A percentile compares a stretch with the other conserved stretches of the same genome.
These are phyloP conservation scores for Paraphaeosphaeria sporulosa DNA, from an alignment of 2,329 filamentous ascomycete genomes.

Conservation along the genomic window DNA sequence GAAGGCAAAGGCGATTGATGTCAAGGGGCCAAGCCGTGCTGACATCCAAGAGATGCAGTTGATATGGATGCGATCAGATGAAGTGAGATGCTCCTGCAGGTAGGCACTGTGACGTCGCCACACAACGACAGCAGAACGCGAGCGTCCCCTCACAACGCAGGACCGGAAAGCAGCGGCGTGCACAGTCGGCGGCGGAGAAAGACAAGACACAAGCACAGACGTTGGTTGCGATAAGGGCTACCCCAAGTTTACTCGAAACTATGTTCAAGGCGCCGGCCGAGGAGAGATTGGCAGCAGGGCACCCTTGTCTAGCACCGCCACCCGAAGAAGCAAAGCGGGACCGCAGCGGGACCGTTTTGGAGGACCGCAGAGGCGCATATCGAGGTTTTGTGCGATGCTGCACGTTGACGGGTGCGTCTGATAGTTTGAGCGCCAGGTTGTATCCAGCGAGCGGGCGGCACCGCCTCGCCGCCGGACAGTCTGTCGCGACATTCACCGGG, in stretches of 20 bases:
- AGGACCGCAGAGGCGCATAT: neutral
- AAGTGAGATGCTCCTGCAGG: neutral
- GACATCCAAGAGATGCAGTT: constrained; percentile 6
- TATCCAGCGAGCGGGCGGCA: neutral
- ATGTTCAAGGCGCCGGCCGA: constrained; percentile 4
- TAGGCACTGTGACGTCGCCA: neutral
- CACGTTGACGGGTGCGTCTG: neutral
- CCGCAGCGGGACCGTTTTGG: constrained; percentile 10
- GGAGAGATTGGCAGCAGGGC: constrained; percentile 3
- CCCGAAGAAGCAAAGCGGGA: constrained; percentile 11
- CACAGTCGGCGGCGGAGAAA: constrained; percentile 3
- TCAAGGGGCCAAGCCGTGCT: constrained; percentile 2
- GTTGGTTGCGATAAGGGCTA: constrained; percentile 5
- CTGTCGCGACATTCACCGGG: neutral
- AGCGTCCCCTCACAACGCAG: neutral
- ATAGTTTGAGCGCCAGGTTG: neutral
- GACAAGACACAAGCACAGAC: constrained; percentile 1
- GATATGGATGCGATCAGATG: neutral
- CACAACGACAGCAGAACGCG: neutral
- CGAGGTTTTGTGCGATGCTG: constrained; percentile 7
- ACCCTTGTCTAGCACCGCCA: neutral
- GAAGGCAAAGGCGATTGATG: neutral
- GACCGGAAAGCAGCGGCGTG: neutral
- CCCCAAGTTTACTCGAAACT: constrained; percentile 11
- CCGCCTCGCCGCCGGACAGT: neutral